These are phyloP conservation scores for Brettanomyces naardenensis DNA, from an alignment of 805 yeast species.

Conservation along the genomic window DNA sequence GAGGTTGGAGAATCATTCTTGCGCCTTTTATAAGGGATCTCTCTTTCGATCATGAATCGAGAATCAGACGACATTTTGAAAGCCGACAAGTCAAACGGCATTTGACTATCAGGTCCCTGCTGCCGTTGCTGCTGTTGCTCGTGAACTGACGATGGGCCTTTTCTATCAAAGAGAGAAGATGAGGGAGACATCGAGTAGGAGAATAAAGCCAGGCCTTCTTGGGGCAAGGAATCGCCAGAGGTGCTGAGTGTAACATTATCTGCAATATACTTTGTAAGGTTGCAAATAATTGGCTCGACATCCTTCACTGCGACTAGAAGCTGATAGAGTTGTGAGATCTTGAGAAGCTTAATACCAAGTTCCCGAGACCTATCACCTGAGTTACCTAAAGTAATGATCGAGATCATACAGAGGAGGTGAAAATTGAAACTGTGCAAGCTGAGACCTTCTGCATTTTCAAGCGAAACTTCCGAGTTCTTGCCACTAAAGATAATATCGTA, in stretches of 20 bases:
- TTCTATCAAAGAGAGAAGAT: slow-evolving; percentile 9
- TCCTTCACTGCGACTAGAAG: slow-evolving; percentile 14
- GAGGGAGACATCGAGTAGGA: slow-evolving; percentile 11
- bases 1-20: slow-evolving; percentile 22
- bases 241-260: slow-evolving; percentile 10
- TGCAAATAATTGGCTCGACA: slow-evolving; percentile 17
- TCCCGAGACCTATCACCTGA: slow-evolving; percentile 2
- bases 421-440: slow-evolving; percentile 26
- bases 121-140: too few species aligned
- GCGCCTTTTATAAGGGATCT: slow-evolving; percentile 13
- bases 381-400: slow-evolving; percentile 16
- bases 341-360: slow-evolving; percentile 8
- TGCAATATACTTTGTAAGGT: slow-evolving; percentile 14
- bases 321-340: slow-evolving; percentile 19
- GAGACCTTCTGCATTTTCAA: slow-evolving; percentile 18
- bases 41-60: slow-evolving; percentile 9
- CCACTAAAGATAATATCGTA: slow-evolving; percentile 16
- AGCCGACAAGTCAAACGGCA: slow-evolving; percentile 23
- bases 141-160: not conserved
- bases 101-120: not conserved
- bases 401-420: slow-evolving; percentile 20
- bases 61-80: slow-evolving; percentile 18
- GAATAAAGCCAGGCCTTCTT: slow-evolving; percentile 20
- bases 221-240: slow-evolving; percentile 8
- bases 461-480: slow-evolving; percentile 12